Conservation (phyloP, 805 yeast species). For the Clavispora carvajalis region DNA sequence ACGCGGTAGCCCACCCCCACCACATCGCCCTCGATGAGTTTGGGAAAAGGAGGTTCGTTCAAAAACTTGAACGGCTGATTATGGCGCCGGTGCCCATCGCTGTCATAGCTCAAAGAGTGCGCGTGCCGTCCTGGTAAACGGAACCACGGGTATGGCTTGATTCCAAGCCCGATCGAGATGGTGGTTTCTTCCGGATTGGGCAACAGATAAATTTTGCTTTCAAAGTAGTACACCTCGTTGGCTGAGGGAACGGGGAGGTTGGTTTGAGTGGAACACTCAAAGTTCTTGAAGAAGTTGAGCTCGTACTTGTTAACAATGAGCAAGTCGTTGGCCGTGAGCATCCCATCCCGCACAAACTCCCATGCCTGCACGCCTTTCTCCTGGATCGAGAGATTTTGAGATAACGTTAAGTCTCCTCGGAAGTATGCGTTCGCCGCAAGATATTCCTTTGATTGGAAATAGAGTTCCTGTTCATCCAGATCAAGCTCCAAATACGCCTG, state of each 20-base stretch:
- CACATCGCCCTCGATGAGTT: constrained; percentile 76
- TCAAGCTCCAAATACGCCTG: constrained; percentile 40
- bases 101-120: constrained; percentile 82
- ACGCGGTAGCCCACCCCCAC: constrained; percentile 88
- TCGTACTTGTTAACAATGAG: constrained; percentile 63
- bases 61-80: constrained; percentile 64
- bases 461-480: constrained; percentile 64
- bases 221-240: constrained; percentile 86
- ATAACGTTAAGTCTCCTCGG: constrained; percentile 43
- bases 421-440: constrained; percentile 28
- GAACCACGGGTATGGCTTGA: constrained; percentile 90
- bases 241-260: constrained; percentile 79
- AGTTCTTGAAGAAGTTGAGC: constrained; percentile 51
- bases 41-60: constrained; percentile 52
- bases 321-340: constrained; percentile 51
- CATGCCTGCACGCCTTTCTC: constrained; percentile 88
- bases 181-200: constrained; percentile 50
- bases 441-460: constrained; percentile 58
- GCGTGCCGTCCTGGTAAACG: constrained; percentile 89
- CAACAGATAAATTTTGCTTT: constrained; percentile 72
- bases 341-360: constrained; percentile 66
- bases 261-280: constrained; percentile 66
- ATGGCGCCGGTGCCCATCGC: constrained; percentile 72
- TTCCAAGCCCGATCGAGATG: constrained; percentile 73
- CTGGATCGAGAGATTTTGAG: constrained; percentile 65